Conservation (phyloP, 805 yeast genomes). For the Ogataea henricii region DNA sequence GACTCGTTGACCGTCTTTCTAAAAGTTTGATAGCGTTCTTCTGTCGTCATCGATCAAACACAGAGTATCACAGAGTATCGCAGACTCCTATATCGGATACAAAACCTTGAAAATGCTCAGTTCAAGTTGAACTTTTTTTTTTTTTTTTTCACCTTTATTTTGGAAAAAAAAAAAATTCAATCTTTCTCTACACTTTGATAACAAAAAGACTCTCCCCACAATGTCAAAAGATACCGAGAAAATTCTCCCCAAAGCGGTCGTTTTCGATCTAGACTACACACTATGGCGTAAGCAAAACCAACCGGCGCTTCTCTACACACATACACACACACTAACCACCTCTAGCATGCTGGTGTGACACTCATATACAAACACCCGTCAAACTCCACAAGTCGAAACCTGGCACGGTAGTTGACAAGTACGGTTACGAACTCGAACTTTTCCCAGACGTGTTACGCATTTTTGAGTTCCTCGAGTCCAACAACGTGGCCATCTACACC, state of each 20-base stretch:
- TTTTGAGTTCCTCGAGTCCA: constrained; percentile 49
- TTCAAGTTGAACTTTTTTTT: not conserved
- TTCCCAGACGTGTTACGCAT: constrained; percentile 71
- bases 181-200: not conserved
- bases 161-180: no score
- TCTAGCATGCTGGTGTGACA: constrained; percentile 70
- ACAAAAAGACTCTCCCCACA: not conserved
- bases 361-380: constrained; percentile 63
- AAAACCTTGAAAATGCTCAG: not conserved
- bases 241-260: constrained; percentile 53
- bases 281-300: constrained; percentile 59
- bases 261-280: constrained; percentile 76
- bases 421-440: constrained; percentile 57
- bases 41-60: not conserved
- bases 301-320: not conserved
- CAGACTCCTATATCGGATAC: no score
- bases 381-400: constrained; percentile 32
- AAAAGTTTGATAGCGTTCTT: constrained; percentile 13
- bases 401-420: constrained; percentile 48
- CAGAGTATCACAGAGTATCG: no score
- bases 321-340: not conserved
- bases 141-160: constrained; percentile 6
- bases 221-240: not conserved
- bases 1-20: constrained; percentile 21
- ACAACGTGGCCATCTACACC: constrained; percentile 55